Evolutionary conservation across 2,329 filamentous ascomycete genomes (phyloP), one percentile per base, ranked within the genome.

Genomic region (Coniochaeta sp.): DNA sequence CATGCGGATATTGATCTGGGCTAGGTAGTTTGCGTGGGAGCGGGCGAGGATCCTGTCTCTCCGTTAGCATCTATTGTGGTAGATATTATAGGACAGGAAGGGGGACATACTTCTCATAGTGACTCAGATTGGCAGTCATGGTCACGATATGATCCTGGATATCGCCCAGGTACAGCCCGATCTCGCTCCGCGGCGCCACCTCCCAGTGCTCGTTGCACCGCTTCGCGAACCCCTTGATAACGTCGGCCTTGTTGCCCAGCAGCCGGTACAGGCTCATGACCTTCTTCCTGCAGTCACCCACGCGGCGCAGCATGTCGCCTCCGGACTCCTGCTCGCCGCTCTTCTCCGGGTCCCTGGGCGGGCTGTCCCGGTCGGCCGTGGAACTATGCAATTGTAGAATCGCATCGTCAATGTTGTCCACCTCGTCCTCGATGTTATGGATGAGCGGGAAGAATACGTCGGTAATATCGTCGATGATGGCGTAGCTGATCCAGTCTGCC

Each of bases 111-210:
- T 91, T 95, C 71, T 99, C 94, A 63, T 97, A 97, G 66, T 99
- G 94, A 58, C 85, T 87, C 64, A 99, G 71, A 65, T 97, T 99
- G 49, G 87, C 89, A 32, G 92, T 97, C 94, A 99, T 99, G 56
- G 94, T 99, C 60, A 99, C 85, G 60, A 99, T 97, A 67, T 99
- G 94, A 73, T 99, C 94, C 68, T 99, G 94, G 57, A 99, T 99
- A 72, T 99, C 94, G 56, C 94, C 94, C 53, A 99, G 75, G 69
- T 97, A 99, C 50, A 99, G 72, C n/a, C 94, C 94, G 65, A 99
- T 97, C 66, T 99, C 94, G 30, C 88, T 94, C 56, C 91, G 82
- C 10, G 94, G 94, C 6, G 94, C 92, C 53, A 99, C 89, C 61
- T 96, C 89, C 91, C 91, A 99, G 58, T 95, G 87, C 73, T 99